These are phyloP conservation scores for Kluyveromyces sp. DNA, from an alignment of 1,139 yeast genomes.

Conservation along the genomic window DNA sequence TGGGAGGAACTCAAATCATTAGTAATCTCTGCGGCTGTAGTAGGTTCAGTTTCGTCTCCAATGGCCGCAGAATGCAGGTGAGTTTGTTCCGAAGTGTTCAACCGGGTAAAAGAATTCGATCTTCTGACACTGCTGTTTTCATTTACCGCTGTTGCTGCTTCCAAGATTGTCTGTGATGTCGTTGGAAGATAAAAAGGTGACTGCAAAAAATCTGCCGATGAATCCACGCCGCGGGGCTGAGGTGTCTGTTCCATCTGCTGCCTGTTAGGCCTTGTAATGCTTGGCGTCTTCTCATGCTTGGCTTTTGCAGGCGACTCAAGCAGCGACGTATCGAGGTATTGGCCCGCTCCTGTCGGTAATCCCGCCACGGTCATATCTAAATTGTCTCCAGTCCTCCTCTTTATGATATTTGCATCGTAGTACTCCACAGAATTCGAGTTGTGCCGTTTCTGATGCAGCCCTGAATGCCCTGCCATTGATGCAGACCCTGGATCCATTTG, in stretches of 20 bases:
- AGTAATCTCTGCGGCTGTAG: neutral
- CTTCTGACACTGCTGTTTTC: conserved; percentile 12
- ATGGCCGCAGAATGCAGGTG: neutral
- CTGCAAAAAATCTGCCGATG: conserved; percentile 6
- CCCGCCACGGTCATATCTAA: conserved; percentile 4
- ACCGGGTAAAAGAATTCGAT: conserved; percentile 6
- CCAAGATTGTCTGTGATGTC: conserved; percentile 17
- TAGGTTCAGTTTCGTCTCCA: neutral
- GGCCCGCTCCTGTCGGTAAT: conserved; percentile 3
- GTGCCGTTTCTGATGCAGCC: conserved; percentile 30
- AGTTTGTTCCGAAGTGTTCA: neutral
- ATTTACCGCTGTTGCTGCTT: conserved; percentile 14
- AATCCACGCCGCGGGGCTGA: conserved; percentile 5
- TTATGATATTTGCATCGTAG: conserved; percentile 16
- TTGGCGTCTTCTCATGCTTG: conserved; percentile 13
- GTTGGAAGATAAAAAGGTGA: conserved; percentile 17
- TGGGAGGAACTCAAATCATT: neutral
- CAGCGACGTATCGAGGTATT: conserved; percentile 11
- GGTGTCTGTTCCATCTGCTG: conserved; percentile 8
- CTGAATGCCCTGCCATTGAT: conserved; percentile 6
- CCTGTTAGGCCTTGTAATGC: conserved; percentile 14
- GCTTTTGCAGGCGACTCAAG: conserved; percentile 12
- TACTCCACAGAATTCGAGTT: conserved; percentile 28
- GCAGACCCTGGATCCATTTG: conserved; percentile 2
- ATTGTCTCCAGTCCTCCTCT: conserved; percentile 22